Evolutionary conservation across 1,284 basidiomycete genomes (phyloP).

Genomic region (Fistulinella cinereoalba): DNA sequence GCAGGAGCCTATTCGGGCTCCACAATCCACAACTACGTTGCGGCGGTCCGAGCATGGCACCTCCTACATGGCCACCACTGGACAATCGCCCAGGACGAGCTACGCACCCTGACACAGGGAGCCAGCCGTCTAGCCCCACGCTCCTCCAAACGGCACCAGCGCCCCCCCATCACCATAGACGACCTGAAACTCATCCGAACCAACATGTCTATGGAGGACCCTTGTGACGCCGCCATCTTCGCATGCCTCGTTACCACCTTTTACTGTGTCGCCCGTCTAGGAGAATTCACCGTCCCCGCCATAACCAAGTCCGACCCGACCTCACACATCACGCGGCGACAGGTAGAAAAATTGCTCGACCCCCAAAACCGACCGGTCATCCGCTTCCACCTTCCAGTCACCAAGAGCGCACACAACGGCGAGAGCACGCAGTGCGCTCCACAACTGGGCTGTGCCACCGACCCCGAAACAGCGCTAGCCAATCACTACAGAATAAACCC

Average conservation of each 20-base stretch:
- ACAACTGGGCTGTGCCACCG: neutral
- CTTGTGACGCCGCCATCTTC: conserved; percentile 33
- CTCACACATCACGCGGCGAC: neutral
- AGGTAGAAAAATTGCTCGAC: neutral
- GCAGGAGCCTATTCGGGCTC: conserved; percentile 18
- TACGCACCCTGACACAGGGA: rapidly evolving
- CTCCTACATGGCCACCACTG: conserved; percentile 27
- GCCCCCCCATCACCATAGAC: neutral
- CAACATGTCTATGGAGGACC: conserved; percentile 16
- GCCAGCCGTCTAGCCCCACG: neutral
- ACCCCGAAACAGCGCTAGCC: neutral
- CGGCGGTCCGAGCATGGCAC: conserved; percentile 36
- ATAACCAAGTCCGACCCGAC: neutral
- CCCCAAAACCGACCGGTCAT: neutral
- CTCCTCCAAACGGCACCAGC: neutral
- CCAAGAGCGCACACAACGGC: neutral
- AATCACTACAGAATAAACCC: neutral
- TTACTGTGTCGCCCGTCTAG: conserved; percentile 28
- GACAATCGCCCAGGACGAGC: neutral
- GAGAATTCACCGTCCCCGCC: conserved; percentile 1
- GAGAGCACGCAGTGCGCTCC: neutral
- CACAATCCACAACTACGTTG: conserved; percentile 31
- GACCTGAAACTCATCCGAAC: neutral
- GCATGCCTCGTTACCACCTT: conserved; percentile 37
- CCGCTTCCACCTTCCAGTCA: neutral